phyloP scores from a whole-genome alignment of 495 filamentous ascomycete species.

The Achaetomiella virescens region DNA sequence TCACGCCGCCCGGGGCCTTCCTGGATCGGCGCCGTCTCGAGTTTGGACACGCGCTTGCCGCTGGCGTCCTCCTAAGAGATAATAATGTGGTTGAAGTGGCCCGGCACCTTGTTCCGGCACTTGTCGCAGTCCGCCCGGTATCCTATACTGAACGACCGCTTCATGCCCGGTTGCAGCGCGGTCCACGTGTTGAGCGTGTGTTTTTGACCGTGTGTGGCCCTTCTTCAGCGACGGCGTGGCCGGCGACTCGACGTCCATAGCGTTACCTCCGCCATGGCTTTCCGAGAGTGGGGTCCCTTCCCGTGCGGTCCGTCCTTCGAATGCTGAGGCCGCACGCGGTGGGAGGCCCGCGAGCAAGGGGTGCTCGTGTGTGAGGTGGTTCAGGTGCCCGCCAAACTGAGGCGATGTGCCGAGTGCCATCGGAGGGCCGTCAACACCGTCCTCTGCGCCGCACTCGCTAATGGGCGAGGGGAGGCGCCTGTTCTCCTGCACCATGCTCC shows the following conservation, averaged over 20 bases:
- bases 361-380: conserved; percentile 35
- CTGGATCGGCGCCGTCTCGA: conserved; percentile 1
- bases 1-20: too few species aligned
- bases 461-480: conserved; percentile 65
- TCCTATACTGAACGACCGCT: conserved; percentile 71
- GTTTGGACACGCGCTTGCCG: neutral
- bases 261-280: conserved; percentile 1
- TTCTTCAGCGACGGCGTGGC: conserved; percentile 34
- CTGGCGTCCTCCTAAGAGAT: conserved; percentile 37
- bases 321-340: conserved; percentile 17
- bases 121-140: conserved; percentile 83
- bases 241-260: conserved; percentile 27
- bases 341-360: conserved; percentile 23
- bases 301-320: conserved; percentile 5
- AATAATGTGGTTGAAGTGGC: conserved; percentile 83
- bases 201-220: conserved; percentile 40
- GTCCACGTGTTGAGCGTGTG: conserved; percentile 47
- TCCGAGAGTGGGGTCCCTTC: conserved; percentile 3
- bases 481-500: conserved; percentile 38
- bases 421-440: conserved; percentile 27
- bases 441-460: conserved; percentile 57
- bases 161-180: conserved; percentile 48
- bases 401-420: conserved; percentile 35
- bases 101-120: conserved; percentile 70
- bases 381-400: conserved; percentile 19